Evolutionary conservation across 2,329 filamentous ascomycete genomes (phyloP).

Genomic region (Neoascochyta sp.): DNA sequence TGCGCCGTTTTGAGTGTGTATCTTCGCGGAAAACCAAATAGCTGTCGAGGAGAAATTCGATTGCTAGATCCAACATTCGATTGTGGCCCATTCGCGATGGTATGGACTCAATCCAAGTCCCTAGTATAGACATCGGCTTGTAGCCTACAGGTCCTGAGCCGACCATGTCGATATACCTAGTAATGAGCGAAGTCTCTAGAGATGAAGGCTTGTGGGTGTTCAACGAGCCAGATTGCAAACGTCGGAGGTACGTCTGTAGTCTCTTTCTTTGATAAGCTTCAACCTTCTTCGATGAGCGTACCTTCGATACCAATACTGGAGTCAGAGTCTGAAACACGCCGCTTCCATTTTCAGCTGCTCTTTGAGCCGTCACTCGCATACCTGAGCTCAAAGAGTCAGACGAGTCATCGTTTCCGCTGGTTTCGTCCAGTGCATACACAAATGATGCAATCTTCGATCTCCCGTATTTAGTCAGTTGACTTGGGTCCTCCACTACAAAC

Average conservation of each 20-base stretch:
- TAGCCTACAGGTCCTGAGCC: constrained; percentile 10
- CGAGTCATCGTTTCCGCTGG: constrained; percentile 1
- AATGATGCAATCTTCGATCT: constrained; percentile 15
- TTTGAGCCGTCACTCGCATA: constrained; percentile 16
- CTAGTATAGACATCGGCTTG: constrained; percentile 23
- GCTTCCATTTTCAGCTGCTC: constrained; percentile 18
- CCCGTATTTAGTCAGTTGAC: constrained; percentile 28
- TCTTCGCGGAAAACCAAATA: constrained; percentile 18
- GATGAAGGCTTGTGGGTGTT: constrained; percentile 10
- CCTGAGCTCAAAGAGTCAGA: constrained; percentile 7
- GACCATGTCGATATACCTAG: constrained; percentile 22
- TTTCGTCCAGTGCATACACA: constrained; percentile 10
- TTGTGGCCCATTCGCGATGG: constrained; percentile 26
- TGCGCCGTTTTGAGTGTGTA: constrained; percentile 17
- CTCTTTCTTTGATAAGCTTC: constrained; percentile 10
- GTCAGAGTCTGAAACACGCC: constrained; percentile 28
- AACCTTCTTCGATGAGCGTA: constrained; percentile 11
- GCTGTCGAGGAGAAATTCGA: constrained; percentile 25
- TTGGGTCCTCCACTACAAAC: constrained; percentile 28
- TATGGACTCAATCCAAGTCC: constrained; percentile 27
- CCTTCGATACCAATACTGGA: constrained; percentile 9
- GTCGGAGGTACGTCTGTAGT: constrained; percentile 14
- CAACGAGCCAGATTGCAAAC: constrained; percentile 9
- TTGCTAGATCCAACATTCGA: constrained; percentile 24
- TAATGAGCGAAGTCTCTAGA: constrained; percentile 16